These are phyloP conservation scores for Gnomoniopsis sp. DNA, from an alignment of 2,329 filamentous ascomycete genomes.

Conservation along the genomic window DNA sequence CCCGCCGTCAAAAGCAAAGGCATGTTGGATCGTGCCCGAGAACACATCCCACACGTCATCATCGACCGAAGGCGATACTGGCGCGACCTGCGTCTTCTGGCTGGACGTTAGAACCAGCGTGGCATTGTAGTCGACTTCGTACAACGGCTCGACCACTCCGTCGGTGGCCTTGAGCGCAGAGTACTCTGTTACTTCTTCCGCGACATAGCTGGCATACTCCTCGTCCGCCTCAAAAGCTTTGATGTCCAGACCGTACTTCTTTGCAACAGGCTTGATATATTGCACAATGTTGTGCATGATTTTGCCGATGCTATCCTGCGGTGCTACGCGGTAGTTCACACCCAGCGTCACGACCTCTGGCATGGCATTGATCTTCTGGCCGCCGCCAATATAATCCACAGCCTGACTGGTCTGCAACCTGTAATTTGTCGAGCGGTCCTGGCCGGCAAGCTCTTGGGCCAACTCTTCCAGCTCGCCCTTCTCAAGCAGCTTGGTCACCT, in stretches of 20 bases:
- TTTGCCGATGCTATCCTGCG: conserved; percentile 45
- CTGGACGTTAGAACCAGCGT: conserved; percentile 33
- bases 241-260: conserved; percentile 45
- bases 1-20: conserved; percentile 30
- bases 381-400: conserved; percentile 50
- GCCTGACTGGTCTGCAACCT: conserved; percentile 57
- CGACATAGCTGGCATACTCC: conserved; percentile 24
- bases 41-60: conserved; percentile 26
- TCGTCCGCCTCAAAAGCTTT: conserved; percentile 42
- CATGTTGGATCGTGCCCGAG: conserved; percentile 27
- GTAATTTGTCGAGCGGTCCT: conserved; percentile 41
- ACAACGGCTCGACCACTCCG: conserved; percentile 25
- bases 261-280: conserved; percentile 42
- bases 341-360: conserved; percentile 50
- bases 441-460: conserved; percentile 27
- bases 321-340: conserved; percentile 56
- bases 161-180: background rate
- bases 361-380: conserved; percentile 56
- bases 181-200: background rate
- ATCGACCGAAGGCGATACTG: conserved; percentile 31
- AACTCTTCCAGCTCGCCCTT: conserved; percentile 29
- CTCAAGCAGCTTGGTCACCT: conserved; percentile 29
- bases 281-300: conserved; percentile 43
- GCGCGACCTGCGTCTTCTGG: conserved; percentile 31
- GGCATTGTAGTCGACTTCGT: conserved; percentile 38